Conservation (phyloP, 2,329 filamentous ascomycete species). For the Ascochyta rabiei region DNA sequence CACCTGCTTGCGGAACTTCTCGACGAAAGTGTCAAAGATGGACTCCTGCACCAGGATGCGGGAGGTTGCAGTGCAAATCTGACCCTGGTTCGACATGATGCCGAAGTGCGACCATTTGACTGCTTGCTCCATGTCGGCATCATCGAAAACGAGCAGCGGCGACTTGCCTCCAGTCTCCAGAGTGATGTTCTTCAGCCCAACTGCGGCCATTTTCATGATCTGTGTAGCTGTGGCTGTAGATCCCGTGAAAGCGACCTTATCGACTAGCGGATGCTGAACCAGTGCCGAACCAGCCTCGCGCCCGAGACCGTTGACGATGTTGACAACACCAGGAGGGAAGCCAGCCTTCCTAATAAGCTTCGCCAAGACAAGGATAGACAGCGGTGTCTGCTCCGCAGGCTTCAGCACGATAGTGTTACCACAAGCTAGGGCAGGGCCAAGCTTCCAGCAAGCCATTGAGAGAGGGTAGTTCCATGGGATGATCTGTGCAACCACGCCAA, state of each 20-base stretch:
- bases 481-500: conserved; percentile 49
- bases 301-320: conserved; percentile 60
- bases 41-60: conserved; percentile 48
- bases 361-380: conserved; percentile 32
- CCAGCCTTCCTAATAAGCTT: conserved; percentile 44
- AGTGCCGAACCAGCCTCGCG: conserved; percentile 65
- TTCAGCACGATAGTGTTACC: conserved; percentile 63
- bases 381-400: conserved; percentile 61
- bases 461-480: conserved; percentile 52
- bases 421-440: conserved; percentile 61
- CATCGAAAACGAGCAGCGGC: conserved; percentile 53
- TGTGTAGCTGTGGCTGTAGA: conserved; percentile 71
- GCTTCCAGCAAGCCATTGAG: conserved; percentile 56
- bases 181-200: conserved; percentile 50
- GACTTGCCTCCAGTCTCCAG: conserved; percentile 55
- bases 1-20: conserved; percentile 50
- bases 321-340: conserved; percentile 51
- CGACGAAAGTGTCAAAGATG: conserved; percentile 32
- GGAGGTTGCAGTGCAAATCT: conserved; percentile 48
- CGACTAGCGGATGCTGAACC: conserved; percentile 67
- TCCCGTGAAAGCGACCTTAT: conserved; percentile 80
- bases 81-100: conserved; percentile 47
- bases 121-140: conserved; percentile 52
- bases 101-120: conserved; percentile 43
- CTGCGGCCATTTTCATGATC: conserved; percentile 55